Evolutionary conservation across 257 asterid genomes (phyloP).

Genomic region (Schizonepeta tenuifolia): DNA sequence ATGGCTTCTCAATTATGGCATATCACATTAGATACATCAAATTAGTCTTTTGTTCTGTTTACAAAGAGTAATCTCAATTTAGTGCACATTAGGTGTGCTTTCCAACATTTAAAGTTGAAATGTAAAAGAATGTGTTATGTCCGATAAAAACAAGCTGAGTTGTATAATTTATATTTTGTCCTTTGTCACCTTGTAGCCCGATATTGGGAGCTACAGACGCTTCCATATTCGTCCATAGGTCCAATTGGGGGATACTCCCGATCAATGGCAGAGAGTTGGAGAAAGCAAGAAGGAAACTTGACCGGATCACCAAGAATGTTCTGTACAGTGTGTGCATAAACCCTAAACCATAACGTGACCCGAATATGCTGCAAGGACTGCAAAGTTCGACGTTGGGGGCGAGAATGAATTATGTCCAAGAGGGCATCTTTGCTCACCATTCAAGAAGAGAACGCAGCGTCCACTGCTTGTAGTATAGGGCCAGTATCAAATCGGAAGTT

Average conservation of each 20-base stretch:
- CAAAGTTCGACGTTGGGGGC: neutral
- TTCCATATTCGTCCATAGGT: neutral
- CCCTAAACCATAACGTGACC: neutral
- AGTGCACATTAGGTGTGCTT: too few species aligned
- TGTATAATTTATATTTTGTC: neutral
- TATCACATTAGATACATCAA: neutral
- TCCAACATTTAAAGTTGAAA: neutral
- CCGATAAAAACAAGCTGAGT: neutral
- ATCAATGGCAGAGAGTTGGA: neutral
- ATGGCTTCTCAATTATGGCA: neutral
- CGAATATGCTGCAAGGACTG: neutral
- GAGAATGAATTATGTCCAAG: slow-evolving; percentile 17
- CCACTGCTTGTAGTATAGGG: slow-evolving; percentile 65
- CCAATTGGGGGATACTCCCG: neutral
- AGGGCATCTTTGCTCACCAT: slow-evolving; percentile 13
- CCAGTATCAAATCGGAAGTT: slow-evolving; percentile 73
- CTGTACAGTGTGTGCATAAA: slow-evolving; percentile 41
- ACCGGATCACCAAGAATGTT: slow-evolving; percentile 26
- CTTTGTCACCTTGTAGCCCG: neutral
- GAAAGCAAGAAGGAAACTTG: neutral
- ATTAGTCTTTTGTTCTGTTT: too few species aligned
- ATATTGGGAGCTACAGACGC: neutral
- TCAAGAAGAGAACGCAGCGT: slow-evolving; percentile 57
- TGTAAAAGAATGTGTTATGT: neutral
- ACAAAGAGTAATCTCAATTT: too few species aligned